Evolutionary conservation across 495 filamentous ascomycete species (phyloP).

Genomic region (Trypethelium eluteriae): DNA sequence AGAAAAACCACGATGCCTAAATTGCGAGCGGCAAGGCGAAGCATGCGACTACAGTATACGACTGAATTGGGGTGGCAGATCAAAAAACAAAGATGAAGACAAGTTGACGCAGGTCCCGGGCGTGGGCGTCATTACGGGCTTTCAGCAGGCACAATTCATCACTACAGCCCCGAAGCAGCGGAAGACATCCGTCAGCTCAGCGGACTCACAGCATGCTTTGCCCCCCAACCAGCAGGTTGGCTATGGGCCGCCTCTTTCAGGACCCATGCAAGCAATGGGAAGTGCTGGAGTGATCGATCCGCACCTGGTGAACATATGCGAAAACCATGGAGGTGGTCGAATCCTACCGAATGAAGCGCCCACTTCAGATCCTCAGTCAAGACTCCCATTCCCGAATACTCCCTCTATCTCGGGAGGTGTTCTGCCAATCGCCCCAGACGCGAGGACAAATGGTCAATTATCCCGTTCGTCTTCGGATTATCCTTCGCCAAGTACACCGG

Average conservation of each 20-base stretch:
- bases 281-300: conserved; percentile 26
- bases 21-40: conserved; percentile 70
- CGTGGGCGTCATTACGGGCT: conserved; percentile 7
- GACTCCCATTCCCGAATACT: neutral
- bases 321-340: neutral
- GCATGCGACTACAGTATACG: conserved; percentile 79
- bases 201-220: neutral
- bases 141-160: conserved; percentile 8
- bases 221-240: neutral
- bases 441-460: neutral
- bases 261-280: neutral
- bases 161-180: neutral
- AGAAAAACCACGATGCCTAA: conserved; percentile 67
- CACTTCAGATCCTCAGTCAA: conserved; percentile 1
- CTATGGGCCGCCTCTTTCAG: neutral
- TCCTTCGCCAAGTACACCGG: neutral
- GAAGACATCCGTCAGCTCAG: conserved; percentile 1
- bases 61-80: conserved; percentile 74
- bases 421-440: neutral
- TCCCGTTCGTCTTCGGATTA: neutral
- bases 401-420: neutral
- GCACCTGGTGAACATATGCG: conserved; percentile 19
- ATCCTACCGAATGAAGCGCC: neutral
- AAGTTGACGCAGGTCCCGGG: conserved; percentile 9
- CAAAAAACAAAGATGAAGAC: conserved; percentile 39